Evolutionary conservation across 345 rosid species (phyloP).

Genomic region (Melaleuca quinquenervia): DNA sequence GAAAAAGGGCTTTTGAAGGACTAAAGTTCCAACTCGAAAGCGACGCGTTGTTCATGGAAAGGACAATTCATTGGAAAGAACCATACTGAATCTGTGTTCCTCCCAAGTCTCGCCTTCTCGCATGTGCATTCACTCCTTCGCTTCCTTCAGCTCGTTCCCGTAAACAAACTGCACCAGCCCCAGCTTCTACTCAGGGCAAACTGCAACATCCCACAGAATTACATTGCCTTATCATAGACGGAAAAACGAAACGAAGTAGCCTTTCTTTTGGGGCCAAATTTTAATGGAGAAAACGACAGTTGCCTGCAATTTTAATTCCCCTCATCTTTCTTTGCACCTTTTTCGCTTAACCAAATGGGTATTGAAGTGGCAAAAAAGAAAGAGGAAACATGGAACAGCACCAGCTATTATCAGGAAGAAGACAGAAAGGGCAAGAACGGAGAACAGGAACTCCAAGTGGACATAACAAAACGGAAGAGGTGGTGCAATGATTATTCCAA

Average conservation of each 20-base stretch:
- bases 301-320: not conserved
- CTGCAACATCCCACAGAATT: not conserved
- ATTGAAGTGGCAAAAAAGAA: not conserved
- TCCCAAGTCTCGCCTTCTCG: not conserved
- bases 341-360: not conserved
- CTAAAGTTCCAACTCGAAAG: not conserved
- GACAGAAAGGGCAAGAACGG: not conserved
- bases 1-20: not conserved
- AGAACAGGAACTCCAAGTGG: not conserved
- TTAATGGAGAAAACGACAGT: not conserved
- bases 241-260: not conserved
- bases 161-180: not conserved
- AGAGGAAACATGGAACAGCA: not conserved
- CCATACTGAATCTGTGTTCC: not conserved
- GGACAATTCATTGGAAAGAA: not conserved
- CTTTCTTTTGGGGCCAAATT: not conserved
- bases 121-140: not conserved
- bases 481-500: not conserved
- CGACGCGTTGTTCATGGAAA: not conserved
- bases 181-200: not conserved
- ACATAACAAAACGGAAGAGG: not conserved
- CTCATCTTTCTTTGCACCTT: not conserved
- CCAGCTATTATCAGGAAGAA: not conserved
- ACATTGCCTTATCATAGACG: not conserved
- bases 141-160: not conserved